A percentile compares a stretch with the other conserved stretches of the same genome.
Evolutionary conservation across 129 eudicot genomes (phyloP).

Genomic region (Logfia minima): DNA sequence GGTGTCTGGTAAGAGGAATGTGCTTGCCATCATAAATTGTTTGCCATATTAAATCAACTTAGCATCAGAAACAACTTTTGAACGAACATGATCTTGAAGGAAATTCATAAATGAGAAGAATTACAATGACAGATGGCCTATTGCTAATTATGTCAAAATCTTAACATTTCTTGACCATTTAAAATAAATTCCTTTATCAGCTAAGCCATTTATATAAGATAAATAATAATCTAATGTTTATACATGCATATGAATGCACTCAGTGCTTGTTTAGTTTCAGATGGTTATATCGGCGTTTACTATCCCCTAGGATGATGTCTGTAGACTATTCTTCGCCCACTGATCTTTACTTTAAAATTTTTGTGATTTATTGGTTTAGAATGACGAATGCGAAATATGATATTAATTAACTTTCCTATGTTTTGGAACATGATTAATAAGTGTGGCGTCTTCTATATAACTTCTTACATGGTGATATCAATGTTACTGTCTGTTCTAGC

Average conservation of each 20-base stretch:
- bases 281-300: background rate
- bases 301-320: background rate
- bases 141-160: slow-evolving; percentile 11
- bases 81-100: background rate
- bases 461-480: slow-evolving; percentile 6
- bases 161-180: slow-evolving; percentile 10
- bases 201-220: background rate
- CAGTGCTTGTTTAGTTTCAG: background rate
- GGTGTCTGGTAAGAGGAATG: slow-evolving; percentile 50
- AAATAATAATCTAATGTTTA: background rate
- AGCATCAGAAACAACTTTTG: slow-evolving; percentile 20
- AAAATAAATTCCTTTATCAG: background rate
- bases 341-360: background rate
- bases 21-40: slow-evolving; percentile 10
- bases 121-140: slow-evolving; percentile 10
- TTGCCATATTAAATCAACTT: slow-evolving; percentile 11
- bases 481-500: background rate
- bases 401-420: background rate
- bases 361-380: background rate
- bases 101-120: slow-evolving; percentile 11
- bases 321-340: background rate
- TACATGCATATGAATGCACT: slow-evolving; percentile 12
- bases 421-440: background rate
- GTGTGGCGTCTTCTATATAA: background rate
- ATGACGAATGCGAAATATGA: background rate